Evolutionary conservation across 306 rosid species (phyloP).

Genomic region (Abrus precatorius): DNA sequence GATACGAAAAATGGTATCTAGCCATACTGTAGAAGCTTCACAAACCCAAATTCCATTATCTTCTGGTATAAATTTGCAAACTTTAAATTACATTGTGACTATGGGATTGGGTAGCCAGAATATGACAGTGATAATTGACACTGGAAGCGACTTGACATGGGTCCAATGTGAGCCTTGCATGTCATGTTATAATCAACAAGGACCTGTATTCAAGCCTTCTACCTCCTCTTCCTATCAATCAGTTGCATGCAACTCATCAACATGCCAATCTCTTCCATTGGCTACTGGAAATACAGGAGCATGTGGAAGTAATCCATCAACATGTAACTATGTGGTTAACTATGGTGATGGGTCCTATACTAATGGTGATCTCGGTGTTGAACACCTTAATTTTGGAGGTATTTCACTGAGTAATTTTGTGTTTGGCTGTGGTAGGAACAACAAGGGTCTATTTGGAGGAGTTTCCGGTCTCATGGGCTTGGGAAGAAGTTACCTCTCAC

Average conservation of each 20-base stretch:
- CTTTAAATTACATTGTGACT: conserved; percentile 81
- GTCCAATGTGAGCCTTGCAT: conserved; percentile 87
- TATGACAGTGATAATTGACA: conserved; percentile 81
- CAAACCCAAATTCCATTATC: conserved; percentile 71
- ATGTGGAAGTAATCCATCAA: conserved; percentile 50
- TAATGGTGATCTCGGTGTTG: conserved; percentile 65
- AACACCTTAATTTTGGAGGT: conserved; percentile 65
- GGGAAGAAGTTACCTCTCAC: conserved; percentile 77
- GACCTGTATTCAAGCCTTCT: conserved; percentile 76
- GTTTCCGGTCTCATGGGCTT: conserved; percentile 85
- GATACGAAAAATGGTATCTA: conserved; percentile 42
- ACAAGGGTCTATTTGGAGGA: conserved; percentile 85
- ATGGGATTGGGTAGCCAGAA: conserved; percentile 66
- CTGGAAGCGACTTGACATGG: conserved; percentile 94
- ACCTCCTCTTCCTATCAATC: conserved; percentile 66
- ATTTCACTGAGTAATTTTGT: conserved; percentile 52
- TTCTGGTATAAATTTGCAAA: conserved; percentile 70
- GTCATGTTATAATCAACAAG: conserved; percentile 76
- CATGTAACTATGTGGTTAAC: conserved; percentile 65
- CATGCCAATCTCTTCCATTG: conserved; percentile 63
- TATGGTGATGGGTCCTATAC: conserved; percentile 90
- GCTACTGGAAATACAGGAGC: conserved; percentile 61
- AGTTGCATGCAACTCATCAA: conserved; percentile 66
- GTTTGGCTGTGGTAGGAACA: conserved; percentile 87
- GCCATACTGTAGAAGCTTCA: conserved; percentile 48